A percentile compares a stretch with the other conserved stretches of the same genome.
These are phyloP conservation scores for Ogataea trehaloabstinens DNA, from an alignment of 805 yeast genomes.

Conservation along the genomic window DNA sequence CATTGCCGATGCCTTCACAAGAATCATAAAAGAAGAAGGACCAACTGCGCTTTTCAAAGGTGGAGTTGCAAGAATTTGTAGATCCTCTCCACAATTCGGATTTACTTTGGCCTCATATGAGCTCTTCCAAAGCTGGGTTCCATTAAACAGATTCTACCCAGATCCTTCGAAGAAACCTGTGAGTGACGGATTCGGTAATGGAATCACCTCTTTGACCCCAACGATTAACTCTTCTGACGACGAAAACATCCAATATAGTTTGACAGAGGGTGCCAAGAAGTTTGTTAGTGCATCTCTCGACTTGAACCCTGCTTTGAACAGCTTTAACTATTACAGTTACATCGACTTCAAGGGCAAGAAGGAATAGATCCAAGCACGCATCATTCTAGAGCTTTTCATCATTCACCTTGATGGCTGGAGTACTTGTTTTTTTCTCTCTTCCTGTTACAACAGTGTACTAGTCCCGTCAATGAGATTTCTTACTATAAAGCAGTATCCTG, in stretches of 20 bases:
- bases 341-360: conserved; percentile 22
- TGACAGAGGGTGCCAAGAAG: conserved; percentile 30
- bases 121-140: conserved; percentile 74
- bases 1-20: conserved; percentile 70
- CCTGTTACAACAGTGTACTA: no score
- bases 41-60: conserved; percentile 89
- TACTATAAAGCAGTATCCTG: background rate
- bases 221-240: conserved; percentile 10
- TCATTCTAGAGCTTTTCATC: background rate
- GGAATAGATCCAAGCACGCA: conserved; percentile 9
- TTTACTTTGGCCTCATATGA: conserved; percentile 98
- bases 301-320: conserved; percentile 30
- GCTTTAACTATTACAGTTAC: conserved; percentile 26
- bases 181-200: conserved; percentile 28
- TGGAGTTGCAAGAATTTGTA: conserved; percentile 87
- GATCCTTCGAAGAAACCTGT: conserved; percentile 20
- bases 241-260: conserved; percentile 24
- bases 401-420: background rate
- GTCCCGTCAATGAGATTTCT: no score
- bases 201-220: conserved; percentile 25
- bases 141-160: conserved; percentile 48
- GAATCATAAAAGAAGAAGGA: conserved; percentile 82
- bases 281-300: conserved; percentile 31
- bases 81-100: conserved; percentile 98
- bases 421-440: background rate